Percentiles rank a stretch among this genome's conserved stretches.
Evolutionary conservation across 164 flowering plant genomes (phyloP).

Genomic region (Malania oleifera): DNA sequence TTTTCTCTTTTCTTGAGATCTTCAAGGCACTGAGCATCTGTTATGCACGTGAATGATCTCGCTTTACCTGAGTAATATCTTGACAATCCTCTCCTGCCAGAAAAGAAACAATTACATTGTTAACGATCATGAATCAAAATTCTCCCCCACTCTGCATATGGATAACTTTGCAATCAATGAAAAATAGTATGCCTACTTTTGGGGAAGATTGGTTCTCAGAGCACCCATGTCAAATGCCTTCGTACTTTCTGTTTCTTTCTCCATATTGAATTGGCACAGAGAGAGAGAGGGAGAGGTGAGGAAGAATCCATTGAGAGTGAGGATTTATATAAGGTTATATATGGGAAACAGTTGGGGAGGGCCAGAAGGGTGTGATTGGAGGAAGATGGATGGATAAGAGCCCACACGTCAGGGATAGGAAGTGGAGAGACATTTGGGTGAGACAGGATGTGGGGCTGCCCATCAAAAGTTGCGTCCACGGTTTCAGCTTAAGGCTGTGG

Average conservation of each 20-base stretch:
- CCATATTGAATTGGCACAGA: slow-evolving; percentile 17
- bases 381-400: slow-evolving; percentile 11
- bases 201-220: slow-evolving; percentile 34
- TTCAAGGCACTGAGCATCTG: slow-evolving; percentile 42
- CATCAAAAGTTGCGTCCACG: slow-evolving; percentile 1
- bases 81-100: slow-evolving; percentile 65
- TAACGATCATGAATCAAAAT: background rate
- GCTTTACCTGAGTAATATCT: slow-evolving; percentile 58
- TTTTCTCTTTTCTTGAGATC: slow-evolving; percentile 53
- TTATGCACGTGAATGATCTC: slow-evolving; percentile 45
- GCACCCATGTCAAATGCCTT: slow-evolving; percentile 39
- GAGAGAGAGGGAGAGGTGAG: slow-evolving; percentile 6
- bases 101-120: background rate
- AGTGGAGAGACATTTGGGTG: background rate
- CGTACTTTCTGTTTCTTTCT: slow-evolving; percentile 19
- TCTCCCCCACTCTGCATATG: too few species aligned
- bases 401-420: slow-evolving; percentile 6
- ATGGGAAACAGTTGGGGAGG: background rate
- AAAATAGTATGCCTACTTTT: slow-evolving; percentile 31
- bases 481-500: background rate
- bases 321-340: background rate
- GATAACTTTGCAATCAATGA: background rate
- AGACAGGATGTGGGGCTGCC: slow-evolving; percentile 12
- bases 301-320: background rate
- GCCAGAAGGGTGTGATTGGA: background rate